Evolutionary conservation across 768 basidiomycete genomes (phyloP).

Genomic region (Melanogaster broomeanus): DNA sequence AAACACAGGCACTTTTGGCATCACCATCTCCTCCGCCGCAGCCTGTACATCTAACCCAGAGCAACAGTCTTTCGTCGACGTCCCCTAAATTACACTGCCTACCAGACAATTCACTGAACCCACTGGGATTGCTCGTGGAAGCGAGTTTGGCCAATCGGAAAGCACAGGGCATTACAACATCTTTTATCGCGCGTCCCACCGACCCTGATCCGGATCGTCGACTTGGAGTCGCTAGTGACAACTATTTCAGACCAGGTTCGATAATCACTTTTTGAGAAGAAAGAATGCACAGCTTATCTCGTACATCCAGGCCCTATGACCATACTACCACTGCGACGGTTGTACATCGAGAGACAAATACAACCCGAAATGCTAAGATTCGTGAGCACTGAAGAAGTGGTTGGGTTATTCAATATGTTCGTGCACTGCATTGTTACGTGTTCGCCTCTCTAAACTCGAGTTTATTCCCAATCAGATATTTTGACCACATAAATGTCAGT

Average conservation of each 20-base stretch:
- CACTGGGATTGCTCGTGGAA: conserved; percentile 90
- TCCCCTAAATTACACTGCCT: conserved; percentile 90
- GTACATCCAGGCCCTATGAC: conserved; percentile 74
- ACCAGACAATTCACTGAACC: conserved; percentile 91
- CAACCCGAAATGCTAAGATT: conserved; percentile 95
- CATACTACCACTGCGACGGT: conserved; percentile 75
- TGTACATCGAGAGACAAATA: conserved; percentile 86
- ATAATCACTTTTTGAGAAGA: conserved; percentile 4
- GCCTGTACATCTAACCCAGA: conserved; percentile 28
- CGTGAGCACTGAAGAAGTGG: conserved; percentile 85
- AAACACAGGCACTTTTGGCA: conserved; percentile 59
- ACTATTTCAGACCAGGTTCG: conserved; percentile 91
- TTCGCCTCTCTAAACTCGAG: conserved; percentile 3
- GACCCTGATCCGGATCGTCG: conserved; percentile 45
- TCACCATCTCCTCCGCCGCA: conserved; percentile 52
- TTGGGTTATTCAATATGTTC: conserved; percentile 88
- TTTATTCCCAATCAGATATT: conserved; percentile 51
- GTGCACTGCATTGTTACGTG: conserved; percentile 29
- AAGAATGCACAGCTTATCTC: conserved; percentile 5
- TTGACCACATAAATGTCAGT: conserved; percentile 73
- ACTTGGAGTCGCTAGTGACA: conserved; percentile 80
- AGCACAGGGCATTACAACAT: conserved; percentile 49
- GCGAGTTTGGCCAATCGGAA: conserved; percentile 78
- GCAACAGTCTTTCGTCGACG: conserved; percentile 31
- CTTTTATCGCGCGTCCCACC: conserved; percentile 39